Percentiles rank a stretch among this genome's conserved stretches.
Conservation (phyloP, 768 basidiomycete genomes). For the Sarcodon aspratus region DNA sequence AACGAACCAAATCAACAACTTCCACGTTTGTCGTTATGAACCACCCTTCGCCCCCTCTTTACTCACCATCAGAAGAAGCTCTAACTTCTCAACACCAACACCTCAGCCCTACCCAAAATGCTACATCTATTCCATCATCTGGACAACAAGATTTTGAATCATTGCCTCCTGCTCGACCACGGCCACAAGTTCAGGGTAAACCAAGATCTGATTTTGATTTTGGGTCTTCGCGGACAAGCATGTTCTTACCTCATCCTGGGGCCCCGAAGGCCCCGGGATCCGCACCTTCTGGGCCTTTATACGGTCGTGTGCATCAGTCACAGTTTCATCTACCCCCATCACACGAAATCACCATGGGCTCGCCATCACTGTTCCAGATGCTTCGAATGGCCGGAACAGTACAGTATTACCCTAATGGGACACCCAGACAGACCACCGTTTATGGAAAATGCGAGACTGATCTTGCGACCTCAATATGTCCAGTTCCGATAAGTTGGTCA, state of each 20-base stretch:
- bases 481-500: constrained; percentile 52
- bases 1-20: not conserved
- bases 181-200: not conserved
- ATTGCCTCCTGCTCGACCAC: constrained; percentile 12
- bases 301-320: constrained; percentile 24
- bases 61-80: constrained; percentile 7
- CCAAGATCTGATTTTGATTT: constrained; percentile 7
- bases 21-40: constrained; percentile 11
- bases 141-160: constrained; percentile 5
- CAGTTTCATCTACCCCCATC: constrained; percentile 9
- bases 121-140: too few species aligned
- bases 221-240: constrained; percentile 19
- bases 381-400: constrained; percentile 11
- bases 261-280: constrained; percentile 31
- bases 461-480: constrained; percentile 33
- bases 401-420: constrained; percentile 10
- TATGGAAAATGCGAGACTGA: constrained; percentile 49
- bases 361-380: constrained; percentile 10
- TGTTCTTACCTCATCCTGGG: constrained; percentile 45
- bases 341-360: not conserved
- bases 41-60: constrained; percentile 20
- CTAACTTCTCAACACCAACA: constrained; percentile 8
- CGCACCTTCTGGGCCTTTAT: constrained; percentile 48
- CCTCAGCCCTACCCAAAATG: constrained; percentile 1
- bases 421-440: constrained; percentile 37